These are phyloP conservation scores for Gelatoporia subvermispora DNA, from an alignment of 768 basidiomycete species.

Conservation along the genomic window DNA sequence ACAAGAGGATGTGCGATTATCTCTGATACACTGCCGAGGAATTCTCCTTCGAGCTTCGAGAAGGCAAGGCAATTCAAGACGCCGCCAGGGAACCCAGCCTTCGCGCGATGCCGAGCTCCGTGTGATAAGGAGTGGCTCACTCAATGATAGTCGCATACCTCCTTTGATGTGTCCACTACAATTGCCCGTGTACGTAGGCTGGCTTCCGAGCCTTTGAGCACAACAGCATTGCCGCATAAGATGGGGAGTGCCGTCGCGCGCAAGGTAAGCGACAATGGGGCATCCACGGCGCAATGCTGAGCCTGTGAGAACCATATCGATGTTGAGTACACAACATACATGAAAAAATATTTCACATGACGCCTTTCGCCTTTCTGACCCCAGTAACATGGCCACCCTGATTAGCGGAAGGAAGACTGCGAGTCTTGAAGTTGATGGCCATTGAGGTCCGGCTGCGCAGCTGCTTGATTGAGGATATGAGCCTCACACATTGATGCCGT, in stretches of 20 bases:
- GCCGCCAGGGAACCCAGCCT: no score
- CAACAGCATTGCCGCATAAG: slow-evolving; percentile 52
- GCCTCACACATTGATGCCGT: slow-evolving; percentile 21
- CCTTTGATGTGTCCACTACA: slow-evolving; percentile 41
- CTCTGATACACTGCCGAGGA: slow-evolving; percentile 44
- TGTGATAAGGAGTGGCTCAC: no score
- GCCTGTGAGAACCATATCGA: slow-evolving; percentile 24
- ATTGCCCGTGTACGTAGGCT: slow-evolving; percentile 44
- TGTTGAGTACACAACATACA: background rate
- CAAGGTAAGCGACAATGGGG: slow-evolving; percentile 40
- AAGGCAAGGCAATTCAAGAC: no score
- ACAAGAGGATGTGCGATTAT: slow-evolving; percentile 54
- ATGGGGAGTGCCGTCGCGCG: slow-evolving; percentile 44
- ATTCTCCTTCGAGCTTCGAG: no score
- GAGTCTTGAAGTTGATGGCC: slow-evolving; percentile 36
- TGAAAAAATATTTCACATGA: slow-evolving; percentile 35
- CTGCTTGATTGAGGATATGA: slow-evolving; percentile 14
- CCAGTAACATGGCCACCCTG: slow-evolving; percentile 41
- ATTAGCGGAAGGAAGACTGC: slow-evolving; percentile 36
- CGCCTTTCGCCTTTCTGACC: slow-evolving; percentile 43
- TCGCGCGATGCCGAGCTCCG: no score
- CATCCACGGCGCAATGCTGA: slow-evolving; percentile 55
- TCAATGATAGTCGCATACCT: slow-evolving; percentile 20
- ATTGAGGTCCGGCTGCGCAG: slow-evolving; percentile 32
- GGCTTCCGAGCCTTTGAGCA: slow-evolving; percentile 48